These are phyloP conservation scores for Fusarium sp. DNA, from an alignment of 2,329 filamentous ascomycete species.

Conservation along the genomic window DNA sequence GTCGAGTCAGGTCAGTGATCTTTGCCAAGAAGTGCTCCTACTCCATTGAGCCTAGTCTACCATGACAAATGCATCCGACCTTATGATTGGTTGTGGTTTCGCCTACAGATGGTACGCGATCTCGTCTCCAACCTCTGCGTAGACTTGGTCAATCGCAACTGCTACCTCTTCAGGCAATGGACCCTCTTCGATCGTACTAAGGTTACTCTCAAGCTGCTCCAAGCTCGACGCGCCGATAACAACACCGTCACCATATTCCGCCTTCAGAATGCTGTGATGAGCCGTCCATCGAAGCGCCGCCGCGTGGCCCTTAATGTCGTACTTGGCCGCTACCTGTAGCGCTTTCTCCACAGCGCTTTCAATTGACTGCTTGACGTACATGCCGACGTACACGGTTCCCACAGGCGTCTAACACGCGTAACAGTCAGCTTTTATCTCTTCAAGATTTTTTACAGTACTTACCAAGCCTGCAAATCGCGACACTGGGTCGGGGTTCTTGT, in stretches of 20 bases:
- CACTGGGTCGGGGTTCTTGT: conserved; percentile 26
- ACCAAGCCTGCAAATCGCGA: conserved; percentile 45
- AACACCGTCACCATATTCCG: conserved; percentile 50
- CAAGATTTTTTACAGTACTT: not conserved
- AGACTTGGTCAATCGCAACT: conserved; percentile 38
- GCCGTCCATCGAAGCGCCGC: conserved; percentile 56
- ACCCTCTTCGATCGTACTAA: conserved; percentile 53
- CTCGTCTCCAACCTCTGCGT: conserved; percentile 28
- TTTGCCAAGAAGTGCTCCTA: conserved; percentile 28
- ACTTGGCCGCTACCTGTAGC: conserved; percentile 43
- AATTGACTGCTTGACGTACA: conserved; percentile 48
- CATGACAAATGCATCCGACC: fast-evolving
- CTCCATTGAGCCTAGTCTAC: not conserved
- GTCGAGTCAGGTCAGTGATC: not conserved
- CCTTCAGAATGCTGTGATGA: conserved; percentile 51
- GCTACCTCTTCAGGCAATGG: conserved; percentile 53
- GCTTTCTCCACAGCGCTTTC: conserved; percentile 44
- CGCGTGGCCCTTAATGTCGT: conserved; percentile 53
- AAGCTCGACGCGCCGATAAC: conserved; percentile 51
- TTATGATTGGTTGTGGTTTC: not conserved
- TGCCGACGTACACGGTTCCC: conserved; percentile 41
- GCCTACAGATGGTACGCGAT: conserved; percentile 33
- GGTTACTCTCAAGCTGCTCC: conserved; percentile 51
- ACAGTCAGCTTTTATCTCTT: not conserved
- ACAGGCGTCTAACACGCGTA: not conserved